Percentiles rank a stretch among this genome's conserved stretches.
These are phyloP conservation scores for Medakamo hakoo DNA, from an alignment of 139 green algal genomes.

Conservation along the genomic window DNA sequence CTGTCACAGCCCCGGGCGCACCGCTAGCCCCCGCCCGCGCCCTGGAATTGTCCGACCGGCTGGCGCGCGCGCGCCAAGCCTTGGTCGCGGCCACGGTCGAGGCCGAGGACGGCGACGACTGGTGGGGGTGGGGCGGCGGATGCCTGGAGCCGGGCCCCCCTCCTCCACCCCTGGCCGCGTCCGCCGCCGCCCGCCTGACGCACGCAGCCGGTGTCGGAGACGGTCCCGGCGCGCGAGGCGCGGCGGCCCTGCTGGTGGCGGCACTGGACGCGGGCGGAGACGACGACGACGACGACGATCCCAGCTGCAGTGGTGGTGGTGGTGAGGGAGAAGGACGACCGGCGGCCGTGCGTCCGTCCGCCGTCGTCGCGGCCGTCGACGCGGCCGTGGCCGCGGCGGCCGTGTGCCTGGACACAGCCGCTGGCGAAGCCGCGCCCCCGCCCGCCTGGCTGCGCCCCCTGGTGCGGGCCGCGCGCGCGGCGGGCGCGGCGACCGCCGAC, in stretches of 20 bases:
- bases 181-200: too few relatives aligned
- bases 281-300: too few relatives aligned
- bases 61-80: not conserved
- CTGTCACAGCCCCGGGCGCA: too few relatives aligned
- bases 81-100: not conserved
- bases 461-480: too few relatives aligned
- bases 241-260: not conserved
- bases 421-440: not conserved
- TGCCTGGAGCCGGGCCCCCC: not conserved
- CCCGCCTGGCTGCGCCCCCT: not conserved
- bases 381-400: too few relatives aligned
- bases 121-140: not conserved
- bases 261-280: not conserved
- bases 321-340: not conserved
- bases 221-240: too few relatives aligned
- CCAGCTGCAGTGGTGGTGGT: too few relatives aligned
- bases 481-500: too few relatives aligned
- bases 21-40: too few relatives aligned
- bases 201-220: not conserved
- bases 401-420: not conserved
- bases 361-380: not conserved
- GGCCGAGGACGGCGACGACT: not conserved
- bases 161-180: not conserved
- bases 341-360: not conserved
- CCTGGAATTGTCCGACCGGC: too few relatives aligned